Conservation (phyloP, 2,329 filamentous ascomycete species). For the Remersonia thermophila region DNA sequence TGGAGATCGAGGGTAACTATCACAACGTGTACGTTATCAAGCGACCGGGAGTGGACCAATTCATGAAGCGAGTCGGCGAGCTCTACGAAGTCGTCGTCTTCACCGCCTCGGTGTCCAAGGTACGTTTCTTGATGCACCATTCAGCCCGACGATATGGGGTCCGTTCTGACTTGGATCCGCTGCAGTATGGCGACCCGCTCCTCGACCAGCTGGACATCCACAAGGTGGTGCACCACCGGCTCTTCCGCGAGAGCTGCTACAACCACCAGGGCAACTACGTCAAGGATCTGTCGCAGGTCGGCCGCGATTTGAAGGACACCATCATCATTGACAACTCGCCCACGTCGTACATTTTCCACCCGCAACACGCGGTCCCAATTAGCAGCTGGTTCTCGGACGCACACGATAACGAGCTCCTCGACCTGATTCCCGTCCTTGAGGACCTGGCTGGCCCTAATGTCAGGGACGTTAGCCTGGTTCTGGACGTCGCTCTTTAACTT, state of each 20-base stretch:
- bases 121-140: constrained; percentile 27
- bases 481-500: constrained; percentile 70
- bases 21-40: constrained; percentile 99
- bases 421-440: constrained; percentile 95
- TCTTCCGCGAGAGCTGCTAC: constrained; percentile 97
- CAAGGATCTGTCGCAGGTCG: constrained; percentile 95
- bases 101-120: constrained; percentile 96
- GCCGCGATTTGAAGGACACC: constrained; percentile 87
- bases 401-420: constrained; percentile 95
- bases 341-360: constrained; percentile 98
- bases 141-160: too few species aligned
- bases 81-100: constrained; percentile 98
- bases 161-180: too few species aligned
- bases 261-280: constrained; percentile 99
- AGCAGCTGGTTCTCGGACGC: constrained; percentile 99
- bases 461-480: constrained; percentile 89
- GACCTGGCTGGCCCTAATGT: constrained; percentile 84
- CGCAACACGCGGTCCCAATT: constrained; percentile 95
- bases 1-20: constrained; percentile 97
- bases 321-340: constrained; percentile 99
- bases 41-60: constrained; percentile 93
- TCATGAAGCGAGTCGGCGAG: constrained; percentile 97
- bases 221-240: constrained; percentile 84
- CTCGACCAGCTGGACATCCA: constrained; percentile 96
- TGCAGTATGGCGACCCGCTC: constrained; percentile 85